phyloP scores from a whole-genome alignment of 176 grass and related monocot species.

The Melocanna baccifera region DNA sequence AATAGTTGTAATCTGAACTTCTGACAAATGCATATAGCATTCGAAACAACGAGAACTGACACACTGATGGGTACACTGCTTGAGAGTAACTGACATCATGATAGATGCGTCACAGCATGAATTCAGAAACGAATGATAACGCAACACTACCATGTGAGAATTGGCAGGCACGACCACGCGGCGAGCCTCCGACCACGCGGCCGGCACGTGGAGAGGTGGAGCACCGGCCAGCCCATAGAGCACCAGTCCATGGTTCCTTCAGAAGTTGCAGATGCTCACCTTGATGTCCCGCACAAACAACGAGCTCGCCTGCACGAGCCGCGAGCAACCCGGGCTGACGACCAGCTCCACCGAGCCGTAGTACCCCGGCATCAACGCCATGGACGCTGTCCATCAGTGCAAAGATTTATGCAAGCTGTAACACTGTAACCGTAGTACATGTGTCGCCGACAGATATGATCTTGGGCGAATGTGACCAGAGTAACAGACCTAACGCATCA shows the following conservation, averaged over 20 bases:
- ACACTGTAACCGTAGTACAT: background rate
- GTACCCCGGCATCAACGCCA: conserved; percentile 50
- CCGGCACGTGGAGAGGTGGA: conserved; percentile 50
- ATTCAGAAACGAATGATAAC: background rate
- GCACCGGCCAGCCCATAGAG: conserved; percentile 46
- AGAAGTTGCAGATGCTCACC: background rate
- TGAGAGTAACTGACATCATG: background rate
- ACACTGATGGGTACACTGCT: background rate
- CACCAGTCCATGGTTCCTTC: background rate
- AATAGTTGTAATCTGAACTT: background rate
- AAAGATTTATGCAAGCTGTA: background rate
- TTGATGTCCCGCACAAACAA: conserved; percentile 43
- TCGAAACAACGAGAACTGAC: background rate
- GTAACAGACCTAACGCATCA: conserved; percentile 52
- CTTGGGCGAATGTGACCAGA: background rate
- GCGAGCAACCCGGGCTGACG: conserved; percentile 49
- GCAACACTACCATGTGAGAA: conserved; percentile 43
- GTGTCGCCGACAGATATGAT: background rate
- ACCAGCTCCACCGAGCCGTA: conserved; percentile 45
- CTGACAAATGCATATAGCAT: background rate
- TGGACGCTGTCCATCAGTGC: conserved; percentile 35
- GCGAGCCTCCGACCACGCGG: conserved; percentile 49
- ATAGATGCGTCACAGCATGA: background rate
- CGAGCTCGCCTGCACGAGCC: conserved; percentile 49
- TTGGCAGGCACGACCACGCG: conserved; percentile 39